Base-by-base conservation (phyloP, 2,329 filamentous ascomycete species). In the Fusarium clavum region DNA sequence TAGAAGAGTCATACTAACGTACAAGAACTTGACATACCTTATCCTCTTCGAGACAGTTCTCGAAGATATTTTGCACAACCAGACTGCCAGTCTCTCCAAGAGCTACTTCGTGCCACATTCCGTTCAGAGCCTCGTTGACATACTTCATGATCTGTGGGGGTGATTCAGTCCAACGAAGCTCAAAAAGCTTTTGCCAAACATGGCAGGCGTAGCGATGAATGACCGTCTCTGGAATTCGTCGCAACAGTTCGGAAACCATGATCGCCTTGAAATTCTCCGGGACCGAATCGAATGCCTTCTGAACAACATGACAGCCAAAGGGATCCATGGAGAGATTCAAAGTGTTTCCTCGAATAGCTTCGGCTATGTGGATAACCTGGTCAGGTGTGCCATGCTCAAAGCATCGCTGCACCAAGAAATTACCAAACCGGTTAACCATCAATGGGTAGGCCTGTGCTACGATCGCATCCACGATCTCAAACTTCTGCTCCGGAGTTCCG, bases 161-260 rank as follows among this genome's bases (percentile, higher is more conserved):
- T 41, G 94, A 93, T 75, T 94, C 92, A 69, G 91, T 94, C 96
- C 96, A 99, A 77, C 96, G 92, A 73, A 99, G 88, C 81, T 99
- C 96, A 79, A 99, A 99, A 29, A 99, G 88, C 85, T 99, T 99
- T 84, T 99, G 96, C 96, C 96, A 99, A 69, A 99, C 96, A 80
- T 99, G 96, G 77, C 96, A 99, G 63, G 96, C 96, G 82, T 99
- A 99, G 73, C 97, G 92, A 82, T 99, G 97, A 77, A 99, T 96
- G 70, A 99, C 94, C 4, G 96, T 99, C 81, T 99, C 95, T 0
- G 95, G 96, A 70, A 99, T 99, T 58, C 94, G 91, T 67, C 94
- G 93, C 61, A 99, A 89, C 27, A 99, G 87, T 79, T 99, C 96
- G 78, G 97, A 94, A n/a, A 99, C 96, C 94, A 99, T 98, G 78